These are phyloP conservation scores for Phytophthora sp. DNA, from an alignment of 352 stramenopile species.

Conservation along the genomic window DNA sequence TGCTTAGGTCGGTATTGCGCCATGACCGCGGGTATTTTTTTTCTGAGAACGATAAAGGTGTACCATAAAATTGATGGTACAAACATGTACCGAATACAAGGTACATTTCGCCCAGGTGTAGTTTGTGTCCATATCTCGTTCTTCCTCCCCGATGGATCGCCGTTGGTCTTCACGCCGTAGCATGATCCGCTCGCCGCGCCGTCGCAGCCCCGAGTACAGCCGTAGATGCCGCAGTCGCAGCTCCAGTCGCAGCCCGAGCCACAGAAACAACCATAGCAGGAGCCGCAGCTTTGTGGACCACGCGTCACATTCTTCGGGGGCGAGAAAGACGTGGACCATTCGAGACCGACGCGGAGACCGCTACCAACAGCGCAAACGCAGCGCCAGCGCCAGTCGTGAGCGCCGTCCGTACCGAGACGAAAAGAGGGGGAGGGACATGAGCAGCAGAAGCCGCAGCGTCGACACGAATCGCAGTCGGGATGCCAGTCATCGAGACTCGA, in stretches of 20 bases:
- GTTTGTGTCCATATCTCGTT: neutral
- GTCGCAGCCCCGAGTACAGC: constrained; percentile 16
- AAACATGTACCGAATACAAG: neutral
- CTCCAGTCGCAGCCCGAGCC: constrained; percentile 24
- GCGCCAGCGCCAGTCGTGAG: constrained; percentile 25
- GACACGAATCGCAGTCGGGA: constrained; percentile 17
- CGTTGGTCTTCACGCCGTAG: constrained; percentile 26
- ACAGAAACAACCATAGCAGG: constrained; percentile 10
- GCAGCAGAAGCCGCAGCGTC: constrained; percentile 32
- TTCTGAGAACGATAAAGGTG: constrained; percentile 21
- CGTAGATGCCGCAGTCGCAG: constrained; percentile 24
- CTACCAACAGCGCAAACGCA: constrained; percentile 16
- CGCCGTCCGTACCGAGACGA: constrained; percentile 10
- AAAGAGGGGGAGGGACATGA: neutral
- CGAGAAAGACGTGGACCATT: neutral
- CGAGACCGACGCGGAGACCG: constrained; percentile 1
- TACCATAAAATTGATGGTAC: constrained; percentile 7
- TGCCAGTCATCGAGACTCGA: constrained; percentile 20
- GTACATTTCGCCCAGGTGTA: neutral
- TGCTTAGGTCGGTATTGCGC: constrained; percentile 19
- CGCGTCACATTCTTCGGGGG: neutral
- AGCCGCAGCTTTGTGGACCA: constrained; percentile 23
- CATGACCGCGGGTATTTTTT: constrained; percentile 14
- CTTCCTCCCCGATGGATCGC: constrained; percentile 28
- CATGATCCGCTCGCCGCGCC: constrained; percentile 39